Evolutionary conservation across 352 stramenopile genomes (phyloP), one percentile per base, ranked within the genome.

Genomic region (Elongisporangium anandrum): DNA sequence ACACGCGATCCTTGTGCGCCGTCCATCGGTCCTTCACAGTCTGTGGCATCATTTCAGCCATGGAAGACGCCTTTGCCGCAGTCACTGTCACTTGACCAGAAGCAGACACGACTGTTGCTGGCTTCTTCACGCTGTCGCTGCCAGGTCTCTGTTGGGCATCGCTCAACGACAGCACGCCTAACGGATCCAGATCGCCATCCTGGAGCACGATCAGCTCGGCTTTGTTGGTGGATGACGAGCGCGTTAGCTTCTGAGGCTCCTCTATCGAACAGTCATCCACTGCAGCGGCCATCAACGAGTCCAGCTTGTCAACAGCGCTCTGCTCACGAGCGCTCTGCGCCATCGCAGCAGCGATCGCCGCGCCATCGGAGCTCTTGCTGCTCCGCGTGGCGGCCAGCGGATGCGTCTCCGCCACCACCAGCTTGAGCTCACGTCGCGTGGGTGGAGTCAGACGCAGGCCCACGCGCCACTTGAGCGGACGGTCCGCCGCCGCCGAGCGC

Each of bases 21-120:
- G 76, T 87, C 82, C 85, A 94, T 58, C 71, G 66, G 58, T 72
- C 56, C 53, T 87, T 90, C 17, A 87, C 73, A 3, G 74, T 89
- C 54, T 29, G 51, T 22, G 51, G 57, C 21, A 21, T 13, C 7
- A 20, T 9, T 6, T 22, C 49, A 58, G 12, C 10, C 34, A 29
- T 19, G 50, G 4, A 5, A 15, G 5, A 24, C 13, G 38, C 24
- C 49, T 47, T 47, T 52, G 15, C 22, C 24, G 19, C 21, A 1
- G 29, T 21, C 12, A 5, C 57, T 0, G 58, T 41, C 29, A 8
- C 29, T 13, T 41, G 29, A 2, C 29, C 5, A 41, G 29, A 2
- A 2, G 29, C 29, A 41, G 29, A 41, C 2, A 8, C 4, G 9
- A 15, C 29, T 15, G 29, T 15, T 15, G 29, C 29, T 15, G 29